Base-by-base conservation (phyloP, 805 yeast genomes). In the Hanseniaspora vineae region DNA sequence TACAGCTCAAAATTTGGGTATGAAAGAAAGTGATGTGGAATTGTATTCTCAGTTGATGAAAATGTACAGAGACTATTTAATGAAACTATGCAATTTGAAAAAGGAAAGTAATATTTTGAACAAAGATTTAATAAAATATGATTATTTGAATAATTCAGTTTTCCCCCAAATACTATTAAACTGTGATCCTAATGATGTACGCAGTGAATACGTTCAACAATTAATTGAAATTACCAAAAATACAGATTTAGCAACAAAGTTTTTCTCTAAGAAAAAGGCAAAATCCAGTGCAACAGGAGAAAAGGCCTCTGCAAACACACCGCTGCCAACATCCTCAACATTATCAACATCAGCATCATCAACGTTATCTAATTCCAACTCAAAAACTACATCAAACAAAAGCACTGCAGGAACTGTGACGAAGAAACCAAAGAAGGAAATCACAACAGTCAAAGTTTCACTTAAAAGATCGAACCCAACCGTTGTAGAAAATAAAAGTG, bases 1-100 rank as follows among this genome's bases (percentile, higher is more conserved):
- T 10, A 33, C 37, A 6, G 15, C 15, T 13, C 4, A 33, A 33
- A n/a, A 33, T 13, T 5, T n/a, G 14, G 37, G 37, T 10, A 10
- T 37, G 17, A 37, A 14, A 37, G 40, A 37, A 37, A n/a, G 19
- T 37, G 40, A 37, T 37, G n/a, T n/a, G 3, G 60, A 61, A 45
- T 48, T 62, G 35, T 59, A 57, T 50, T 49, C 46, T 14, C 66
- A 66, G 6, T 50, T 62, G 49, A 56, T 56, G 29, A 49, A 57
- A 19, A 59, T 62, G 66, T 62, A 62, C 42, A 48, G 49, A 14
- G 64, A 62, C 49, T 62, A 61, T 47, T 49, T 62, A 40, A 44
- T 51, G 19, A 60, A 58, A 46, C 49, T 62, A 45, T 46, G 45
- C 10, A 47, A 53, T 19, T 50, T 61, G 31, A 54, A 52, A 45